Evolutionary conservation across 176 grass and related monocot genomes (phyloP), one percentile per base, ranked within the genome.

Genomic region (Elaeis guineensis): DNA sequence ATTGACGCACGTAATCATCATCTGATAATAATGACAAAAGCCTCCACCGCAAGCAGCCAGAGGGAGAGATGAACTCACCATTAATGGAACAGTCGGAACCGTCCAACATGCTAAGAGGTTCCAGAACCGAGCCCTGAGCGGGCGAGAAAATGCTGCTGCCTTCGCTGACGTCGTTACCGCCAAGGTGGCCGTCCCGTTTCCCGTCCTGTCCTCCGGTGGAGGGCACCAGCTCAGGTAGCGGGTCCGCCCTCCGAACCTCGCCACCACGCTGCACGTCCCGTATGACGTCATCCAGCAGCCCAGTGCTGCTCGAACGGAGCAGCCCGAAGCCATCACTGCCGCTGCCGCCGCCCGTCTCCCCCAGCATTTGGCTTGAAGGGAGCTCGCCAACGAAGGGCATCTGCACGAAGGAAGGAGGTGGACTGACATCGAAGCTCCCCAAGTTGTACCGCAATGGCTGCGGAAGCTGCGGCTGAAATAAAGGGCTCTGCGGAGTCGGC

Each of bases 341-440:
- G 66, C 11, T 62, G 73, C 28, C 69, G 77, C 16, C 58, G 22
- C 22, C 5, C 17, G 23, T 15, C 9, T 5, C 50, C 49, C 21
- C 21, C n/a, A n/a, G 28, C 30, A 80, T 68, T 90, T 86, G 87
- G 82, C 18, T 63, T 68, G 87, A 90, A 90, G 82, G 87, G 87
- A 86, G 79, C 79, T 83, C 87, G 55, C 58, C 11, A 30, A 22
- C 12, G 21, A 54, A 5, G 74, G 65, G 35, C 35, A 44, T 3
- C 35, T 44, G 35, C 24, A 23, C 59, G 28, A 66, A 67, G 49
- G 65, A 49, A 52, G 77, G 54, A 0, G 71, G 57, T 17, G 72
- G 68, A 49, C 62, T 69, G 12, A 54, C 16, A 54, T 61, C 68
- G 62, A 81, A 72, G 5, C 58, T 61, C 6, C 77, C 15, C 18